Base-by-base conservation (phyloP, 2,329 filamentous ascomycete genomes). In the Cladosporium sp. region DNA sequence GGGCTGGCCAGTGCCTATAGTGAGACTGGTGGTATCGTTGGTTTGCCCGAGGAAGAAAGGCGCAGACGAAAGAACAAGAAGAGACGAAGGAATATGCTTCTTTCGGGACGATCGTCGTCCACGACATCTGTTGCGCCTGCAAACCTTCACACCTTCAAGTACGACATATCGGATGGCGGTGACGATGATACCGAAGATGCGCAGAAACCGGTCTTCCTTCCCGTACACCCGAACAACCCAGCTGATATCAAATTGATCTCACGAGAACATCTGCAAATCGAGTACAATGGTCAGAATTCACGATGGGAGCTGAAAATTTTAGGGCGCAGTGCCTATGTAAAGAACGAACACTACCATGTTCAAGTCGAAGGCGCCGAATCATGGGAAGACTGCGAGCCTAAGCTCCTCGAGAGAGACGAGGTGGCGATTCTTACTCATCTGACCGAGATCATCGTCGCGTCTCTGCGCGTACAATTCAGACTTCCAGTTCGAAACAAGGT, bases 221-320 rank as follows among this genome's bases (percentile, higher is more conserved):
- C 84, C 36, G 89, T 92, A 45, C 89, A 92, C 70, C 89, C 88
- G 3, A 85, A 84, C 0, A 82, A 84, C 61, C 82, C 84, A 2
- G 78, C 73, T 60, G 84, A 82, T 62, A 89, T 88, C 52, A 89
- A 88, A 68, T 83, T 82, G 52, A 92, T 92, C 57, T 92, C 89
- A 3, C 80, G 88, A 61, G 78, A 88, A 65, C 89, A 93, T 70
- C 77, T 90, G 51, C 87, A 85, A 66, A 90, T 93, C 65, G 78
- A 82, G 49, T 92, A 87, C 74, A 88, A 89, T 66, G 78, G 82
- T 61, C 76, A 84, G 12, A 79, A 79, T 40, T 79, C 83, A 19
- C 76, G 83, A 6, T 92, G 90, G 67, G 84, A 90, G 68, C 84
- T 88, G 49, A 75, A 81, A 56, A 81, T 86, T 2, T 76, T 84